Conservation (phyloP, 768 basidiomycete genomes). For the Atractiella rhizophila region DNA sequence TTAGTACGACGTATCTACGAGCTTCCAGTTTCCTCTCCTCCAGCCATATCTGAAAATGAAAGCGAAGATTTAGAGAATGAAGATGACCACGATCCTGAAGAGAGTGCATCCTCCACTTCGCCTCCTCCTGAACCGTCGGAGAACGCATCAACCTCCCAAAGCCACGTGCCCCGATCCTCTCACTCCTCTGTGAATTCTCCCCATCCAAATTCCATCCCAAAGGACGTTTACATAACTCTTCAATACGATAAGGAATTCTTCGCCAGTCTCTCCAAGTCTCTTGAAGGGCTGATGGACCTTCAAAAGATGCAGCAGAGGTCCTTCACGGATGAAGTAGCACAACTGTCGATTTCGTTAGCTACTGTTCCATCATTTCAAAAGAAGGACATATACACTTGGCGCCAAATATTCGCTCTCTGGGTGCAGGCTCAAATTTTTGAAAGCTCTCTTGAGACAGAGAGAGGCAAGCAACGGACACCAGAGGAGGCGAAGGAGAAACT, state of each 20-base stretch:
- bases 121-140: neutral
- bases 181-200: neutral
- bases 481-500: constrained; percentile 45
- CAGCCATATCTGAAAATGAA: no score
- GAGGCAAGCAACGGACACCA: constrained; percentile 42
- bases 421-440: constrained; percentile 69
- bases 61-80: constrained; percentile 1
- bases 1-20: no score
- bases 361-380: constrained; percentile 22
- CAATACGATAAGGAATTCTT: constrained; percentile 61
- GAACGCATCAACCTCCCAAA: constrained; percentile 5
- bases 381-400: constrained; percentile 59
- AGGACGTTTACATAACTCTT: constrained; percentile 50
- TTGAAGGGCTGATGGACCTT: constrained; percentile 30
- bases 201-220: neutral
- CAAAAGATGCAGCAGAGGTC: constrained; percentile 28
- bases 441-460: constrained; percentile 33
- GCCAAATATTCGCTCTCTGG: constrained; percentile 70
- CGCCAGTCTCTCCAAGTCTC: constrained; percentile 34
- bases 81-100: neutral
- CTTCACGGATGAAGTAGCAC: constrained; percentile 29
- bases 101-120: neutral
- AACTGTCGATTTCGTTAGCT: constrained; percentile 24
- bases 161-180: neutral
- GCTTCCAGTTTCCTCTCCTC: no score